phyloP scores from a whole-genome alignment of 2,329 filamentous ascomycete genomes.

The Epichloe typhina region DNA sequence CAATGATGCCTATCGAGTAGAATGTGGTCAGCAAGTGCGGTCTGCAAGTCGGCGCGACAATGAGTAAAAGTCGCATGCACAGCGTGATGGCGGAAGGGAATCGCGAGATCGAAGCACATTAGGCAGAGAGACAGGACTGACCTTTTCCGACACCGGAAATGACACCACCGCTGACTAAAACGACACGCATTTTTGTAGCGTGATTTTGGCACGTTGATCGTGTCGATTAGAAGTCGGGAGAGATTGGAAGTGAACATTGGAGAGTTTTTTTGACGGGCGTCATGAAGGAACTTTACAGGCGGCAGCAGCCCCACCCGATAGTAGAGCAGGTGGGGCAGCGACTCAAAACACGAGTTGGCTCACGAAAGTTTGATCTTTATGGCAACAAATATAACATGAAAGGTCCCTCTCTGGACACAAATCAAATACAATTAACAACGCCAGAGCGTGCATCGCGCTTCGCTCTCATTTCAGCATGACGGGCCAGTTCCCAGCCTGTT shows the following conservation, averaged over 20 bases:
- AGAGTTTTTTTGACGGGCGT: neutral
- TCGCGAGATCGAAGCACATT: neutral
- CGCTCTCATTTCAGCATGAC: too few species aligned
- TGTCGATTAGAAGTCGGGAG: neutral
- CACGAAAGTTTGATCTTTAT: too few species aligned
- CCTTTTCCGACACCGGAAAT: constrained; percentile 49
- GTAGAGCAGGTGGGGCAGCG: neutral
- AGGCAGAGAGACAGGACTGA: constrained; percentile 15
- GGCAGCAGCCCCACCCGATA: neutral
- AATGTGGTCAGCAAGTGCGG: neutral
- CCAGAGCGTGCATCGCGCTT: too few species aligned
- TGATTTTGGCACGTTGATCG: neutral
- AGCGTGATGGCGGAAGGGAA: neutral
- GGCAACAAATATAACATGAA: neutral
- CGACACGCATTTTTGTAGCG: constrained; percentile 14
- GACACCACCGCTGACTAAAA: constrained; percentile 27
- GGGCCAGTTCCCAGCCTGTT: too few species aligned
- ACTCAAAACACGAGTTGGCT: neutral
- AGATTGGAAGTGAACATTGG: neutral
- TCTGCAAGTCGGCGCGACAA: neutral
- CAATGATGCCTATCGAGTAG: constrained; percentile 3
- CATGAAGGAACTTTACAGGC: neutral
- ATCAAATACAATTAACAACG: too few species aligned
- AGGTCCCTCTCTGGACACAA: too few species aligned
- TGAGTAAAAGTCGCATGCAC: neutral